These are phyloP conservation scores for Spizellomyces punctatus DNA, from an alignment of 192 early-diverging fungal genomes.

Conservation along the genomic window DNA sequence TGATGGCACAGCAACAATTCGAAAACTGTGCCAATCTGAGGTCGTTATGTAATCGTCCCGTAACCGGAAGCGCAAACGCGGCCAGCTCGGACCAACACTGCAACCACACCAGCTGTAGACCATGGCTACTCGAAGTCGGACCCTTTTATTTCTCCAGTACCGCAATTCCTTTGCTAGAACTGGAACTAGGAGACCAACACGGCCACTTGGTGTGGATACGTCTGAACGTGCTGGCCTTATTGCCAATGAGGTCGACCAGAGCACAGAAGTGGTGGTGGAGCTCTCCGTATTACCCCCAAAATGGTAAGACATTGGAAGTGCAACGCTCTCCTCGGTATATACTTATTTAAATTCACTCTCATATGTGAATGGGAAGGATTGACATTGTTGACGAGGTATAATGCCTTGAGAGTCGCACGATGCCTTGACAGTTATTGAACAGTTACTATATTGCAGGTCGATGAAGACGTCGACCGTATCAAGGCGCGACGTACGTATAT, in stretches of 20 bases:
- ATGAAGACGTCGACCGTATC: conserved; percentile 63
- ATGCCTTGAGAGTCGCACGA: conserved; percentile 8
- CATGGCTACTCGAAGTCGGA: conserved; percentile 85
- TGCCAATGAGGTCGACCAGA: conserved; percentile 61
- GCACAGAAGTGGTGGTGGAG: conserved; percentile 85
- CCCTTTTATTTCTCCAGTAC: conserved; percentile 91
- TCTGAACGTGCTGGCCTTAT: conserved; percentile 54
- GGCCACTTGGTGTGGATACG: conserved; percentile 39
- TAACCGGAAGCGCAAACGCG: too few relatives aligned
- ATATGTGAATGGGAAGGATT: conserved; percentile 55
- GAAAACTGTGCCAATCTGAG: too few relatives aligned
- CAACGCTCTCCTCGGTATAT: not conserved
- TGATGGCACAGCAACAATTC: too few relatives aligned
- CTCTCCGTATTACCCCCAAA: conserved; percentile 85
- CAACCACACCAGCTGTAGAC: not conserved
- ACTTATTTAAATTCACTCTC: not conserved
- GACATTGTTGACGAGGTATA: conserved; percentile 90
- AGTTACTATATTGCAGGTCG: conserved; percentile 47
- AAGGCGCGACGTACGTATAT: conserved; percentile 53
- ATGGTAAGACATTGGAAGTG: conserved; percentile 59
- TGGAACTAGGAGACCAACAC: conserved; percentile 47
- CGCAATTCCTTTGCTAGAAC: conserved; percentile 82
- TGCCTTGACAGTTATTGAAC: not conserved
- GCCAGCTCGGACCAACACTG: too few relatives aligned
- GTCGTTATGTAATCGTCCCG: too few relatives aligned